Evolutionary conservation across 2,329 filamentous ascomycete species (phyloP).

Genomic region (Monosporascus sp.): DNA sequence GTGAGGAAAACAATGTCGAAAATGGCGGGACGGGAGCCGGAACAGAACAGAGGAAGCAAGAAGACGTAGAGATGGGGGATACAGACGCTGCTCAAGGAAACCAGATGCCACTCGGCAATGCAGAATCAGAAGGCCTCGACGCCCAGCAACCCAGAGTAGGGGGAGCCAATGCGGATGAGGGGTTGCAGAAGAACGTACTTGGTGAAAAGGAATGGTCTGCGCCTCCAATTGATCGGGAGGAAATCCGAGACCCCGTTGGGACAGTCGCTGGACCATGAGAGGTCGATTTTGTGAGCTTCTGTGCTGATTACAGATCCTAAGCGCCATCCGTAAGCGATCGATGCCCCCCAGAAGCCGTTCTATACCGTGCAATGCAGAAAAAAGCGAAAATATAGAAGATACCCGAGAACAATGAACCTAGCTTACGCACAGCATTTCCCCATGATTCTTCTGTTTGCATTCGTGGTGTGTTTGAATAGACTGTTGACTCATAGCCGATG

Average conservation of each 20-base stretch:
- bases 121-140: neutral
- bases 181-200: slow-evolving; percentile 15
- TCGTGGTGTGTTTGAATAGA: too few relatives aligned
- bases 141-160: slow-evolving; percentile 4
- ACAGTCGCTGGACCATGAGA: neutral
- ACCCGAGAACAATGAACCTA: too few relatives aligned
- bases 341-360: too few relatives aligned
- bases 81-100: neutral
- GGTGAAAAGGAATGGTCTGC: slow-evolving; percentile 17
- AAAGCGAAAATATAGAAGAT: too few relatives aligned
- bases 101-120: neutral
- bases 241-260: neutral
- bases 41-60: neutral
- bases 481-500: too few relatives aligned
- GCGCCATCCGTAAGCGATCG: too few relatives aligned
- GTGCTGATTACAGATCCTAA: too few relatives aligned
- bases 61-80: neutral
- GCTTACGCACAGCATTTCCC: too few relatives aligned
- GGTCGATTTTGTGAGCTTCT: neutral
- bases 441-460: too few relatives aligned
- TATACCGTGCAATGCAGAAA: too few relatives aligned
- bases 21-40: neutral
- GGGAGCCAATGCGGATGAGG: slow-evolving; percentile 15
- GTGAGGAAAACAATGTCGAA: neutral
- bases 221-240: slow-evolving; percentile 10